Base-by-base conservation (phyloP, 495 filamentous ascomycete species). In the Aspergillus saccharolyticus region DNA sequence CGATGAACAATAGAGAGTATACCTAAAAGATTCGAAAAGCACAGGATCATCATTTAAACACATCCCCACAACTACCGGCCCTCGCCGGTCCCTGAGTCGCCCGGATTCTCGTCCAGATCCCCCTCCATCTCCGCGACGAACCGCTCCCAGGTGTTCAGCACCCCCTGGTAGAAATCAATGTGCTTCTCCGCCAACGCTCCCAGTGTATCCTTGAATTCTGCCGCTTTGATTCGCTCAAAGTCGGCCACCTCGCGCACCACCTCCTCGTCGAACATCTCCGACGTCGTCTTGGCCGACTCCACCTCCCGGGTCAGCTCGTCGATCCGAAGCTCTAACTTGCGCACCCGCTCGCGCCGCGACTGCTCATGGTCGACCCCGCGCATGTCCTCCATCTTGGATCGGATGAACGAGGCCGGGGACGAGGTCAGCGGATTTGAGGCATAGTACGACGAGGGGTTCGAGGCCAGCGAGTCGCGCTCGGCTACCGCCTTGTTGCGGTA, bases 311-410 rank as follows among this genome's bases (percentile, higher is more conserved):
- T 95, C 44, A 98, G 77, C 68, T 92, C 86, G 63, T 95, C 89
- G 61, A 97, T 96, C 57, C 87, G 85, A 30, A 97, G 78, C 74
- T 97, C 94, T 6, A 97, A 79, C 74, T 93, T 96, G 16, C 94
- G 82, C 39, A 91, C 79, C 20, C 92, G 83, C 60, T 98, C 92
- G 4, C 90, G 83, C 1, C 91, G 87, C 15, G 85, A 83, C 66
- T 93, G 89, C 70, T 97, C 94, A 67, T 98, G 94, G 70, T 98
- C 94, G 5, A 98, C 92, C 14, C 94, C 95, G 15, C 94, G 85
- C 66, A 96, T 91, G 67, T 98, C 94, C 68, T 98, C 94, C 72
- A 98, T 88, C 73, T 97, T 98, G 57, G 84, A 85, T 33, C 92
- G 88, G 59, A 98, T 83, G 76, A 96, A 97, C n/a, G 89, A 89